Percentiles rank a stretch among this genome's conserved stretches.
These are phyloP conservation scores for Ophiostoma novo-ulmi DNA, from an alignment of 2,329 filamentous ascomycete genomes.

Conservation along the genomic window DNA sequence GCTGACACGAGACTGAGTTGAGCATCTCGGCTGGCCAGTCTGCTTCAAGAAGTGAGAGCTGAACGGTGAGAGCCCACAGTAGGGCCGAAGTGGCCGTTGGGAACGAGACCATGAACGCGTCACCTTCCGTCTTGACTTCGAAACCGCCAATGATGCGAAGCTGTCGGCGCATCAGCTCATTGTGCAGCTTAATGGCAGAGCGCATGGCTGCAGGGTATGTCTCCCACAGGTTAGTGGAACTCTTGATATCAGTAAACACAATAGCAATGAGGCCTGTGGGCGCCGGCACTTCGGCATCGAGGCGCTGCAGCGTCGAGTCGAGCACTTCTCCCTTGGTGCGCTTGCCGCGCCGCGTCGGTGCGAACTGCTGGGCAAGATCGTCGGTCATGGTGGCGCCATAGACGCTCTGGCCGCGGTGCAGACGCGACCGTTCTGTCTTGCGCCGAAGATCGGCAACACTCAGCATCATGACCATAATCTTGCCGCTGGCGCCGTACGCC, in stretches of 20 bases:
- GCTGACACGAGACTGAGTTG: conserved; percentile 76
- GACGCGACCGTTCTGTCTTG: conserved; percentile 66
- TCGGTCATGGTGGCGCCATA: conserved; percentile 70
- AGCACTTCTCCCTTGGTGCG: conserved; percentile 60
- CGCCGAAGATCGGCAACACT: conserved; percentile 87
- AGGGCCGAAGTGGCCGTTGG: conserved; percentile 90
- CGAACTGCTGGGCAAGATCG: conserved; percentile 55
- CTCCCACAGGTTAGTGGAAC: conserved; percentile 94
- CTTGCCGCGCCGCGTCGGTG: conserved; percentile 59
- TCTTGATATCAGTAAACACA: conserved; percentile 98
- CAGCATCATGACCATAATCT: conserved; percentile 99
- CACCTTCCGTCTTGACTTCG: conserved; percentile 98
- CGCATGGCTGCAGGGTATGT: conserved; percentile 92
- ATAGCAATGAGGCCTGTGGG: conserved; percentile 87
- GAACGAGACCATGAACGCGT: conserved; percentile 99
- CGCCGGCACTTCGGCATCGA: conserved; percentile 86
- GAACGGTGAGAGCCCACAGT: conserved; percentile 94
- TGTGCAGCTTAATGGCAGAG: conserved; percentile 94
- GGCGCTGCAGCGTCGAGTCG: conserved; percentile 78
- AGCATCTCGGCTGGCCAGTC: conserved; percentile 92
- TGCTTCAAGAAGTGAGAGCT: conserved; percentile 79
- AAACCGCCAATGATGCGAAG: conserved; percentile 91
- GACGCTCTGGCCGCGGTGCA: conserved; percentile 73
- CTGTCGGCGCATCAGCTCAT: conserved; percentile 92
- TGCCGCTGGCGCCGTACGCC: conserved; percentile 86